Evolutionary conservation across 2,329 filamentous ascomycete genomes (phyloP).

Genomic region (Cucurbitaria berberidis): DNA sequence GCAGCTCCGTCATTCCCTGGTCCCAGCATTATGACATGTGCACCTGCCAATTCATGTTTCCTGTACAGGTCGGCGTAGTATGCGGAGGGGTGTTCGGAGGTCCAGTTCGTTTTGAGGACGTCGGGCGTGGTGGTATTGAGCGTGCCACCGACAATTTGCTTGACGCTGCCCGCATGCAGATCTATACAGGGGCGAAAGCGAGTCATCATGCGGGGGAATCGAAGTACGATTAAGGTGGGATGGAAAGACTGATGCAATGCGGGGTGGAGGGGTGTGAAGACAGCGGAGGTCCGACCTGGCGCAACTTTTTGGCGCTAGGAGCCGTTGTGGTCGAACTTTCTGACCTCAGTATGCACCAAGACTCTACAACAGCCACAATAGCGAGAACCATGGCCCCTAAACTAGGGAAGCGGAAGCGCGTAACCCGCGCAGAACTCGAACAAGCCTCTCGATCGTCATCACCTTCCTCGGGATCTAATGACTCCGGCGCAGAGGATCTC

Average conservation of each 20-base stretch:
- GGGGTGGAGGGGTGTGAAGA: conserved; percentile 21
- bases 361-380: too few relatives aligned
- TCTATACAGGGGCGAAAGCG: conserved; percentile 96
- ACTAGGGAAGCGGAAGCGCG: conserved; percentile 55
- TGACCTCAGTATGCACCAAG: too few relatives aligned
- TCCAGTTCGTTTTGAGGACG: conserved; percentile 84
- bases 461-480: conserved; percentile 35
- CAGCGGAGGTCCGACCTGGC: conserved; percentile 29
- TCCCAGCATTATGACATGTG: conserved; percentile 96
- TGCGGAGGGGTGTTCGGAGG: conserved; percentile 80
- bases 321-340: conserved; percentile 5
- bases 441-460: conserved; percentile 35
- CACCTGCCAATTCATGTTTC: conserved; percentile 74
- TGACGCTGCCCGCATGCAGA: conserved; percentile 94
- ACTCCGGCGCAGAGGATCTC: conserved; percentile 59
- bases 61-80: conserved; percentile 85
- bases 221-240: not conserved
- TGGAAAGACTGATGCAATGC: conserved; percentile 9
- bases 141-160: conserved; percentile 97
- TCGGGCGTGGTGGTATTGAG: conserved; percentile 55
- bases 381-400: conserved; percentile 46
- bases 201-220: conserved; percentile 68
- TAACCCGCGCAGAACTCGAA: conserved; percentile 40
- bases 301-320: conserved; percentile 20
- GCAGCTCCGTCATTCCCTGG: conserved; percentile 84